Evolutionary conservation across 352 stramenopile species (phyloP), one percentile per base, ranked within the genome.

Genomic region (Pythium volutum): DNA sequence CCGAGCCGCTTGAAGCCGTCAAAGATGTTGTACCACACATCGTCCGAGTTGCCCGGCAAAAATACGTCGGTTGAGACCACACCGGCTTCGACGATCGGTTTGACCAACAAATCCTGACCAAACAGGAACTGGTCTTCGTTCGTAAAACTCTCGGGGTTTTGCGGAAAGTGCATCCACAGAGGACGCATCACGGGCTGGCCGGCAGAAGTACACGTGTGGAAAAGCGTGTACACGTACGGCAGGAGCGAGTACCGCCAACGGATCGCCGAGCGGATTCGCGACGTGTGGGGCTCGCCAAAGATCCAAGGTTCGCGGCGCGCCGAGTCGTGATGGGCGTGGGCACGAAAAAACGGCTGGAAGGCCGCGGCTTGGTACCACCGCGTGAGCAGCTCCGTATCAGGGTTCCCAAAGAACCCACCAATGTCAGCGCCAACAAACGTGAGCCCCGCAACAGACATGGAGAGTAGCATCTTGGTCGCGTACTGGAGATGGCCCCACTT

Each of bases 301-400:
- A 99, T 81, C 96, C 97, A 99, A 23, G 97, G 97, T 76, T 99
- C 98, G 55, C 97, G 77, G 50, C 98, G 77, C 73, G 98, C 97
- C n/a, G 95, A 97, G 79, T 99, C 97, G 71, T 99, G 97, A 75
- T 99, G 98, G 27, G 97, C 98, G 78, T 99, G 98, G 47, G 88
- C 95, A 14, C 98, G 84, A 78, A 99, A 99, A 82, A 99, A 99
- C 8, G 98, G 98, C 70, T 98, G 93, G 71, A 97, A 99, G 1
- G 89, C 84, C 38, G 91, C 97, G 7, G 95, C 91, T 73, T 99
- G 84, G 75, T 98, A 98, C 94, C 96, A 99, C 38, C 96, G 81
- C 39, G 91, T 98, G 71, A 99, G 93, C 33, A 99, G 80, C 73
- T 99, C 97, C 18, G 91, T 78, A 69, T 98, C 92, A 10, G 97